A percentile compares a stretch with the other conserved stretches of the same genome.
These are phyloP conservation scores for Yarrowia sp. DNA, from an alignment of 805 yeast species.

Conservation along the genomic window DNA sequence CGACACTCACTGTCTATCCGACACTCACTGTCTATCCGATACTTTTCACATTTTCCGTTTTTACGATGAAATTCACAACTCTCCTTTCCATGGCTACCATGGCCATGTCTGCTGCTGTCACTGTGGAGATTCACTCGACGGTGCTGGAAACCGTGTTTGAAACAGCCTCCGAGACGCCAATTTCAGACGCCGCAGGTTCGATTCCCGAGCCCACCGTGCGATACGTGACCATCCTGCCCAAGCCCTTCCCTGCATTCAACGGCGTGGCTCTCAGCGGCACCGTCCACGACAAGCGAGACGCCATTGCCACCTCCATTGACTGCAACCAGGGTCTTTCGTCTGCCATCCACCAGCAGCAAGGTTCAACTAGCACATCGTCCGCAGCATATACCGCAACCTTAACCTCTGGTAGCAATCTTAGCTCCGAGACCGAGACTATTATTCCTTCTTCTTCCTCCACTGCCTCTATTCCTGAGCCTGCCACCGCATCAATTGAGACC, in stretches of 20 bases:
- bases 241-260: constrained; percentile 33
- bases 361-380: background rate
- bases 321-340: background rate
- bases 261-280: constrained; percentile 15
- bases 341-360: constrained; percentile 1
- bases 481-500: constrained; percentile 31
- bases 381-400: constrained; percentile 37
- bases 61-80: constrained; percentile 17
- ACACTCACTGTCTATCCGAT: constrained; percentile 15
- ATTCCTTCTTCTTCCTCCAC: background rate
- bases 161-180: background rate
- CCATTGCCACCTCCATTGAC: background rate
- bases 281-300: constrained; percentile 13
- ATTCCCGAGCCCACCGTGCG: constrained; percentile 9
- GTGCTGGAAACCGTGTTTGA: constrained; percentile 25
- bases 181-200: constrained; percentile 2
- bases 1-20: constrained; percentile 35
- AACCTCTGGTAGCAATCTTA: constrained; percentile 29
- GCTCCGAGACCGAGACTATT: constrained; percentile 3
- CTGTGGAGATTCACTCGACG: constrained; percentile 25
- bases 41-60: background rate
- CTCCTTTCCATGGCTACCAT: constrained; percentile 11
- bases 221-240: constrained; percentile 28
- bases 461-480: constrained; percentile 7
- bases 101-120: constrained; percentile 12